These are phyloP conservation scores for Debaryomyces prosopidis DNA, from an alignment of 805 yeast genomes.

Conservation along the genomic window DNA sequence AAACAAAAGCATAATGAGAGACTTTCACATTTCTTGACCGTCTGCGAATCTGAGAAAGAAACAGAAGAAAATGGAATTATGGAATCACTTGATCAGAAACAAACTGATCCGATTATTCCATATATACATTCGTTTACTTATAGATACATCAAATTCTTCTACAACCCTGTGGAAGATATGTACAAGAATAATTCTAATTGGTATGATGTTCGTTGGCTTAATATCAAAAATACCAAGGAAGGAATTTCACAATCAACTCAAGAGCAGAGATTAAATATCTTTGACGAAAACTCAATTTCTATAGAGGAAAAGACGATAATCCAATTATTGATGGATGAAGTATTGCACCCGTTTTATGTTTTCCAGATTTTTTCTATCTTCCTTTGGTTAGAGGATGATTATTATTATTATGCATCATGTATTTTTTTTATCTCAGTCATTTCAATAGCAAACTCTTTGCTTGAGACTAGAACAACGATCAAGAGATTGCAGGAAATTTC, in stretches of 20 bases:
- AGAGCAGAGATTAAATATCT: slow-evolving; percentile 69
- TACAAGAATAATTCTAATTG: slow-evolving; percentile 83
- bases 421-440: slow-evolving; percentile 82
- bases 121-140: slow-evolving; percentile 71
- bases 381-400: slow-evolving; percentile 89
- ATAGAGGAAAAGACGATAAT: slow-evolving; percentile 69
- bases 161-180: slow-evolving; percentile 84
- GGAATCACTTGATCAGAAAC: slow-evolving; percentile 12
- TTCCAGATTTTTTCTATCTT: slow-evolving; percentile 92
- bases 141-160: slow-evolving; percentile 79
- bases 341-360: slow-evolving; percentile 91
- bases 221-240: slow-evolving; percentile 50
- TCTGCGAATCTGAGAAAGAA: slow-evolving; percentile 20
- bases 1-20: slow-evolving; percentile 69
- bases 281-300: slow-evolving; percentile 75
- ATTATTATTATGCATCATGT: slow-evolving; percentile 91
- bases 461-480: slow-evolving; percentile 83
- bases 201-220: slow-evolving; percentile 80
- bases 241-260: slow-evolving; percentile 74
- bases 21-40: slow-evolving; percentile 63
- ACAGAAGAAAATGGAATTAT: slow-evolving; percentile 25
- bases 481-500: slow-evolving; percentile 73
- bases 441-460: slow-evolving; percentile 74
- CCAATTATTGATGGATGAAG: slow-evolving; percentile 78
- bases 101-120: slow-evolving; percentile 67